Evolutionary conservation across 2,329 filamentous ascomycete genomes (phyloP), one percentile per base, ranked within the genome.

Genomic region (Bisporella sp.): DNA sequence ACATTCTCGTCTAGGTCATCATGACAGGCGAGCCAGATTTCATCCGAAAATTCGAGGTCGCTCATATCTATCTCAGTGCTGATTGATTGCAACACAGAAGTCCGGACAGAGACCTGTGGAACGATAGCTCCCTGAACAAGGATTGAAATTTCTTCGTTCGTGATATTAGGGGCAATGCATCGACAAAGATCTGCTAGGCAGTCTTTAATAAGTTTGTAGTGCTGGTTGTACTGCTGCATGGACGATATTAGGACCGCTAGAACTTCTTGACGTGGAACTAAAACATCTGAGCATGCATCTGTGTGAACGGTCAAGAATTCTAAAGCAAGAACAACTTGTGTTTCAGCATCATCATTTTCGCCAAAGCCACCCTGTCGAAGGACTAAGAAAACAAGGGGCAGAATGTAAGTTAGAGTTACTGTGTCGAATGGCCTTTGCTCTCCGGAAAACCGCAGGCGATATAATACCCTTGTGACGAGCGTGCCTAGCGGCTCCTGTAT

Each of bases 121-220:
- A 95, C 87, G 57, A 93, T 90, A 0, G 80, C 75, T 37, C 91
- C 93, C 54, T 81, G 78, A 8, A 90, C 78, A n/a, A 97, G 77
- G 12, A 88, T 80, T 8, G 74, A 70, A 50, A 93, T 84, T 69
- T 99, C 95, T 1, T 77, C 69, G 4, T 75, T 66, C 50, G 68
- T 83, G 57, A 96, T 90, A 61, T 89, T 96, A 2, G 87, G 82
- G 3, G 92, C 86, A 47, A 97, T 78, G 56, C 85, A 91, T 53
- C 90, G 84, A 62, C 88, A 89, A 57, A 95, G 78, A 66, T 97
- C 89, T 48, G 86, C 78, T 56, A 99, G 80, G 62, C 89, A 95
- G 68, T 99, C 93, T 67, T 92, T 96, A 69, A 96, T 82, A 51
- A 91, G 74, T 69, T 96, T 96, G 73, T 96, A 96, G 68, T 99